Base-by-base conservation (phyloP, 2,329 filamentous ascomycete genomes). In the Cladosporium sp. region DNA sequence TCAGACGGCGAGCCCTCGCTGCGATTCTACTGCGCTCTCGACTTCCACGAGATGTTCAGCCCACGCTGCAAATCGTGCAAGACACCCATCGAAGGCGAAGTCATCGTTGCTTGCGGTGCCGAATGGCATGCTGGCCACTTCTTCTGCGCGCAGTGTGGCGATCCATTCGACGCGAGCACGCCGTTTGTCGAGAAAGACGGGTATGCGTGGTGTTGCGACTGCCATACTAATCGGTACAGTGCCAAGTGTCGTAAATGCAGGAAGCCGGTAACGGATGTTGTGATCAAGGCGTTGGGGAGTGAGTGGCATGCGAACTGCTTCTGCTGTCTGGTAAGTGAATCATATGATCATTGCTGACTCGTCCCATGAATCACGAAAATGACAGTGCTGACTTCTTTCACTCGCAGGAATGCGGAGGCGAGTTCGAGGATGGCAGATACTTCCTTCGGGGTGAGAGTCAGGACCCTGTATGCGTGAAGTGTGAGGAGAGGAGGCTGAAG, bases 111-210 rank as follows among this genome's bases (percentile, higher is more conserved):
- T 1, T 90, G 96, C 57, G 94, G 94, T 1, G 84, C 87, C n/a
- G 91, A 96, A 75, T 99, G 91, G 90, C 94, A 99, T 73, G 89
- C 90, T 54, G 94, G 94, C 0, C 94, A 99, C 75, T 99, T 99
- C 77, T 99, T 99, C 82, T 99, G 94, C 70, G 94, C 94, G 40
- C 91, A 99, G 79, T 99, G 94, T 71, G 94, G 94, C 64, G 93
- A 99, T 76, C 84, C 84, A 1, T 87, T 87, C 64, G 80, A 82
- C 61, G 74, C 77, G 0, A 73, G 71, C 3, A 86, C 80, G 9
- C 93, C 94, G 0, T 99, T 99, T 71, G 90, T 99, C 56, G 94
- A 99, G 72, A 96, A 96, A 75, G 93, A 97, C 65, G 93, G 93
- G 9, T 97, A 96, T 73, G 94, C 94, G 4, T 99, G 94, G 92